phyloP scores from a whole-genome alignment of 192 early-diverging fungal species.

The Rhizoclosmatium sp. region DNA sequence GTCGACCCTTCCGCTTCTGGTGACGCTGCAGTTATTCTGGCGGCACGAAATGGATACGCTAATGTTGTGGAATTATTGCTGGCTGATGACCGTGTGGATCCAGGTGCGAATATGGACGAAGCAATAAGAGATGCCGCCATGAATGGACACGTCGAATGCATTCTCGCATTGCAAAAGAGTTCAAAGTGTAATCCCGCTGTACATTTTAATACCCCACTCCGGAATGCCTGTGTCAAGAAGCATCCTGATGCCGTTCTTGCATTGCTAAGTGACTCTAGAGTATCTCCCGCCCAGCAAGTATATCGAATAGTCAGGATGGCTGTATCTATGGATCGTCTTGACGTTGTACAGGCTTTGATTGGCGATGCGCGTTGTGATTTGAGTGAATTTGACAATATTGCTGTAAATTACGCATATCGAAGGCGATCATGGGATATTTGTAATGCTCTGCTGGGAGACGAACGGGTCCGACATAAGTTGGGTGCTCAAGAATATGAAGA shows the following conservation, averaged over 20 bases:
- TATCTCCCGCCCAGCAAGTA: not conserved
- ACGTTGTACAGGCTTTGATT: constrained; percentile 33
- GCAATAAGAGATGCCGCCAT: not conserved
- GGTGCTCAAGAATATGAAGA: too few relatives aligned
- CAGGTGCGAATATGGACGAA: not conserved
- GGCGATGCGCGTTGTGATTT: constrained; percentile 22
- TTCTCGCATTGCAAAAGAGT: not conserved
- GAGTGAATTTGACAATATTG: not conserved
- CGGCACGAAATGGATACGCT: not conserved
- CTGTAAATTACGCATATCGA: too few relatives aligned
- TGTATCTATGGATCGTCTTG: not conserved
- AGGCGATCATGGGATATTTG: too few relatives aligned
- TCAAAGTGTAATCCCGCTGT: not conserved
- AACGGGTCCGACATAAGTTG: too few relatives aligned
- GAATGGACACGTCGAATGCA: not conserved
- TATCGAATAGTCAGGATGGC: constrained; percentile 16
- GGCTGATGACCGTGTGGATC: not conserved
- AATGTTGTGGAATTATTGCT: not conserved
- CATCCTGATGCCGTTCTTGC: constrained; percentile 6
- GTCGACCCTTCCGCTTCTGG: constrained; percentile 19
- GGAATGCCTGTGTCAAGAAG: not conserved
- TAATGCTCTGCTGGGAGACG: too few relatives aligned
- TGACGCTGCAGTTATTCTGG: not conserved
- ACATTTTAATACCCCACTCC: not conserved
- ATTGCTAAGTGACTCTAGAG: constrained; percentile 31